Evolutionary conservation across 257 asterid genomes (phyloP).

Genomic region (Buddleja alternifolia): DNA sequence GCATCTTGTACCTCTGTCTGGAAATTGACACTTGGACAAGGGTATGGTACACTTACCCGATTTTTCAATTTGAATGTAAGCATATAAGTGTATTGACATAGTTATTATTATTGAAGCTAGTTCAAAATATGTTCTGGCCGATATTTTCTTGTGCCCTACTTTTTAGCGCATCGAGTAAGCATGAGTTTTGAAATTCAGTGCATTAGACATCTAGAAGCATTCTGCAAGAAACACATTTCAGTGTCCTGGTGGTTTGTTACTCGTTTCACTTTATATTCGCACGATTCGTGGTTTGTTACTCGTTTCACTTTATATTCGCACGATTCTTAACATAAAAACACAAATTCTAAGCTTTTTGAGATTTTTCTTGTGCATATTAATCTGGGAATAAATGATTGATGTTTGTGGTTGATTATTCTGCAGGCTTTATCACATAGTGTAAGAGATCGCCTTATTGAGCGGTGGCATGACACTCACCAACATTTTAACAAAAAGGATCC

Average conservation of each 20-base stretch:
- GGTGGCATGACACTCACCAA: conserved; percentile 61
- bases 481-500: conserved; percentile 54
- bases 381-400: neutral
- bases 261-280: no score
- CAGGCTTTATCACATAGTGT: conserved; percentile 58
- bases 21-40: neutral
- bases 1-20: neutral
- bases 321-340: neutral
- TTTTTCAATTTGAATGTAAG: no score
- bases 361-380: neutral
- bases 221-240: no score
- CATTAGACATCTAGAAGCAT: no score
- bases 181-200: no score
- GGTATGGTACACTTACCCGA: neutral
- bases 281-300: no score
- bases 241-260: no score
- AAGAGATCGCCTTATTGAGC: conserved; percentile 56
- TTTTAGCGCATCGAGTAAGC: no score
- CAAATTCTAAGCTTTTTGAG: neutral
- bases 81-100: no score
- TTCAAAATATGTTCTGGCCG: no score
- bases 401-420: conserved; percentile 26
- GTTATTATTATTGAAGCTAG: no score
- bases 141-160: no score
- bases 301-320: neutral